A percentile compares a stretch with the other conserved stretches of the same genome.
phyloP scores from a whole-genome alignment of 2,329 filamentous ascomycete genomes.

The Dothistroma septosporum region DNA sequence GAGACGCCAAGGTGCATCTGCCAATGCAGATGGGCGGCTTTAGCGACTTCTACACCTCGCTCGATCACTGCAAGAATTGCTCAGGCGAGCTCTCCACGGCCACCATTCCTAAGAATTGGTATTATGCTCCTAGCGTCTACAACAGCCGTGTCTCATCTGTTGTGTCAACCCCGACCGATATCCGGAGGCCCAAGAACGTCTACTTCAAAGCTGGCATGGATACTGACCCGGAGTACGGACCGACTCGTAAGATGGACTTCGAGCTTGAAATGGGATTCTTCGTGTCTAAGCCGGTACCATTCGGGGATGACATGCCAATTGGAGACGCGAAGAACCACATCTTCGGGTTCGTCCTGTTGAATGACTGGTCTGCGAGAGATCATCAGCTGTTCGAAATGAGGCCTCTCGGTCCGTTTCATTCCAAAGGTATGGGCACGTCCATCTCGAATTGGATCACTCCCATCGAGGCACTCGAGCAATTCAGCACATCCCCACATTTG shows the following conservation, averaged over 20 bases:
- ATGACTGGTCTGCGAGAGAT: constrained; percentile 58
- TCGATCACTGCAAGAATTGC: constrained; percentile 50
- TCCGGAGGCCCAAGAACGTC: constrained; percentile 49
- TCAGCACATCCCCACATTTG: constrained; percentile 27
- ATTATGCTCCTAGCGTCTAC: constrained; percentile 38
- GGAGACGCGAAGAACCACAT: constrained; percentile 50
- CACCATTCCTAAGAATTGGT: constrained; percentile 37
- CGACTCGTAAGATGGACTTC: constrained; percentile 44
- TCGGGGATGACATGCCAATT: constrained; percentile 40
- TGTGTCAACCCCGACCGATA: constrained; percentile 24
- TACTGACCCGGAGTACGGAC: constrained; percentile 39
- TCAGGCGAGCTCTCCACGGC: constrained; percentile 41
- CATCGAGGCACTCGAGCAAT: constrained; percentile 52
- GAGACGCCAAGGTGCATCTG: constrained; percentile 48
- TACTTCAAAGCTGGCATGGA: constrained; percentile 28
- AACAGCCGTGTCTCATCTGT: constrained; percentile 37
- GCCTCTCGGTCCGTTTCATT: constrained; percentile 58
- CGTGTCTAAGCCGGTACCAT: constrained; percentile 40
- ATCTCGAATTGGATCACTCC: constrained; percentile 62
- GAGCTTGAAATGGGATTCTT: constrained; percentile 49
- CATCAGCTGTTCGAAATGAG: constrained; percentile 61
- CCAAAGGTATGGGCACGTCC: constrained; percentile 57
- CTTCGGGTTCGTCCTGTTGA: constrained; percentile 60
- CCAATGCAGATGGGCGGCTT: constrained; percentile 56
- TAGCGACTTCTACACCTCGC: constrained; percentile 55